Evolutionary conservation across 2,329 filamentous ascomycete species (phyloP), one percentile per base, ranked within the genome.

Genomic region (Xylaria sp.): DNA sequence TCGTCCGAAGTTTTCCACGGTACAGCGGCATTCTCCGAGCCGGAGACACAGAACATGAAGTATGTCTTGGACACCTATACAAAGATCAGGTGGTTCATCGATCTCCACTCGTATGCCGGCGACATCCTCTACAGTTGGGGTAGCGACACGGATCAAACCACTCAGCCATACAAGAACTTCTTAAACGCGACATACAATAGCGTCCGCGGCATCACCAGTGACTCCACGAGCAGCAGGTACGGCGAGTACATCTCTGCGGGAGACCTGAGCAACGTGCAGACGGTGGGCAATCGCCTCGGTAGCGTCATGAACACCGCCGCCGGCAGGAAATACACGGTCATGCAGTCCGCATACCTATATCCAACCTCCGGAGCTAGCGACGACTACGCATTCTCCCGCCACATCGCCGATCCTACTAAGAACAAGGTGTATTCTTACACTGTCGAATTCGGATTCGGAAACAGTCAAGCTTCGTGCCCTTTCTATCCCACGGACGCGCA

Each of bases 101-200:
- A 89, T 70, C 80, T 89, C 53, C 87, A 89, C 80, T 87, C 86
- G 0, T 85, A 81, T 32, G 80, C 81, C 0, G 85, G 84, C 2
- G 79, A 83, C 36, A 79, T 89, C 19, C 77, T 89, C 14, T 88
- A 88, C 77, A 82, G 80, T 63, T 89, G 86, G 86, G 86, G 87
- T 24, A 84, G 86, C 69, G 86, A 89, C 70, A 81, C 84, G 55
- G 79, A 83, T 65, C 86, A 89, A 76, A 78, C 77, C 60, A 80
- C 76, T 0, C 80, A 81, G 54, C 74, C 82, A 0, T 71, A 71
- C 57, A 84, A 85, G 81, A 88, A 82, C 77, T 87, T 88, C 76
- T 74, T 80, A 30, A 89, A 88, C 80, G 61, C 78, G 2, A 76
- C 81, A 3, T 89, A 84, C 67, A 83, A 89, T 65, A 82, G 82